These are phyloP conservation scores for Vachellia pachyceras DNA, from an alignment of 306 rosid species.

Conservation along the genomic window DNA sequence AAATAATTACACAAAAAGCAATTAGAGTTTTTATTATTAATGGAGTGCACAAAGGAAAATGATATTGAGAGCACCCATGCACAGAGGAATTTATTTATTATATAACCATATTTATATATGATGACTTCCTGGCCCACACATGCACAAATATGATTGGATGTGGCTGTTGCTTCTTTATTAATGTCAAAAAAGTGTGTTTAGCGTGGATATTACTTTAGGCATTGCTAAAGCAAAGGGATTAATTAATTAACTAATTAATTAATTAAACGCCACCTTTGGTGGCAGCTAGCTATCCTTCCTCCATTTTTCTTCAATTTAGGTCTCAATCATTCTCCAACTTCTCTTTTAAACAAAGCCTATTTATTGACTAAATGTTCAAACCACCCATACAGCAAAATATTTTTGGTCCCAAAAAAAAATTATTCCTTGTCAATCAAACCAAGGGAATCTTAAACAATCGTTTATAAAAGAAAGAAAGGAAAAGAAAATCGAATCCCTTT, in stretches of 20 bases:
- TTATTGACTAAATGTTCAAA: not conserved
- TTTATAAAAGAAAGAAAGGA: not conserved
- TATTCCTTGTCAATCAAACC: not conserved
- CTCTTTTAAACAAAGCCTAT: not conserved
- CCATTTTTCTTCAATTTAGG: constrained; percentile 33
- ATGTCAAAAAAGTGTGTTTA: not conserved
- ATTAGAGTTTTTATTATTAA: too few relatives aligned
- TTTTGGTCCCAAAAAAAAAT: not conserved
- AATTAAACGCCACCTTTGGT: constrained; percentile 13
- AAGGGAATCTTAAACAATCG: not conserved
- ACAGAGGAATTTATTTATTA: too few relatives aligned
- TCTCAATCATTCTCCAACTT: constrained; percentile 23
- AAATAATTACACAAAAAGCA: too few relatives aligned
- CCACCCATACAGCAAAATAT: not conserved
- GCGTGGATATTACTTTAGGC: constrained; percentile 18
- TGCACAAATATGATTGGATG: not conserved
- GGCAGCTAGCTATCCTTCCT: constrained; percentile 25
- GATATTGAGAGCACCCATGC: too few relatives aligned
- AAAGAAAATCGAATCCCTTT: not conserved
- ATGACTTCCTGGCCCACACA: not conserved
- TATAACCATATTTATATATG: not conserved
- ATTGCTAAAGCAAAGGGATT: constrained; percentile 5
- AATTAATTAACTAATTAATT: not conserved
- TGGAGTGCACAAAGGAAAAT: too few relatives aligned
- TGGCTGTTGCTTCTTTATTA: too few relatives aligned